These are phyloP conservation scores for Solanum megistacrolobum DNA, from an alignment of 257 asterid species.

Conservation along the genomic window DNA sequence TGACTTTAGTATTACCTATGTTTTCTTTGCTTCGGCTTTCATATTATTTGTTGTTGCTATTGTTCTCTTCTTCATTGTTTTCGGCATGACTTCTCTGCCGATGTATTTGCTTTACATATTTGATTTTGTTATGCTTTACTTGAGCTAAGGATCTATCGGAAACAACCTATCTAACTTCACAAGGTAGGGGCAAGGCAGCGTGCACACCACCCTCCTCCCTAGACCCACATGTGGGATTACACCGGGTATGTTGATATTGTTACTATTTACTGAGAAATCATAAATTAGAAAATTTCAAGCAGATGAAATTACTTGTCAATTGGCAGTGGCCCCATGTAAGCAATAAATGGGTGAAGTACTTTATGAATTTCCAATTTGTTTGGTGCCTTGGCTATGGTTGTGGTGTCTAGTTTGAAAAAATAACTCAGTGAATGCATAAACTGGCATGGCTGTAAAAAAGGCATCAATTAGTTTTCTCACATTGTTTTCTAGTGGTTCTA, in stretches of 20 bases:
- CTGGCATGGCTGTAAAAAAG: background rate
- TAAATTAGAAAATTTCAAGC: background rate
- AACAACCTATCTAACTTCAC: background rate
- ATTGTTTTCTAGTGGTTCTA: background rate
- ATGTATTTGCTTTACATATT: background rate
- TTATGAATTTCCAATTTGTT: background rate
- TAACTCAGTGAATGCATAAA: background rate
- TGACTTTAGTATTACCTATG: background rate
- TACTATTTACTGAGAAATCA: background rate
- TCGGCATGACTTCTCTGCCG: background rate
- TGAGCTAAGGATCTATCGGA: background rate
- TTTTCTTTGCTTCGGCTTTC: background rate
- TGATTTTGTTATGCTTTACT: background rate
- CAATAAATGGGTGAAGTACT: background rate
- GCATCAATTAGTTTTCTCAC: background rate
- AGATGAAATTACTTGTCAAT: background rate
- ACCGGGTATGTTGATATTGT: background rate
- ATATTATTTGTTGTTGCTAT: background rate
- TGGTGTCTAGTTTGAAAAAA: background rate
- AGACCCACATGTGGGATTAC: background rate
- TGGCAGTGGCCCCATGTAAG: background rate
- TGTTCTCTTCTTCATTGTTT: background rate
- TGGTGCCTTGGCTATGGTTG: background rate
- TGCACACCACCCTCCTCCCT: background rate
- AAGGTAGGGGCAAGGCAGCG: background rate